These are phyloP conservation scores for Podila verticillata DNA, from an alignment of 192 early-diverging fungal genomes.

Conservation along the genomic window DNA sequence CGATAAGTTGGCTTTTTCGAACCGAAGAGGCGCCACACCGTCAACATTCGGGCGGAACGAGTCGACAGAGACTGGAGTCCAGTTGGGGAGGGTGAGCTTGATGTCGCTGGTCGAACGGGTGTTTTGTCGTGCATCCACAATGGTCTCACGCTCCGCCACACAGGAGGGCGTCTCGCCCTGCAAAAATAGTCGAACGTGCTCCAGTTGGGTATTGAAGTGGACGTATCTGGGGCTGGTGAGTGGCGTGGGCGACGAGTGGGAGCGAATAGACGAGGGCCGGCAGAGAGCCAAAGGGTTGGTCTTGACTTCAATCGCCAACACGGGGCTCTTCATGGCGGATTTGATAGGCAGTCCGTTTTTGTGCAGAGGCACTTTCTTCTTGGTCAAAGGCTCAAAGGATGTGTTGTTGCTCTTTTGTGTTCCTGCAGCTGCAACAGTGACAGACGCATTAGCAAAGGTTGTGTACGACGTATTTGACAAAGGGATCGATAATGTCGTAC, in stretches of 20 bases:
- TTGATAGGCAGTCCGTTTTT: constrained; percentile 46
- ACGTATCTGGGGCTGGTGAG: constrained; percentile 68
- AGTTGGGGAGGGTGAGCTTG: constrained; percentile 47
- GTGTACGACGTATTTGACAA: too few relatives aligned
- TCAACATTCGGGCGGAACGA: constrained; percentile 43
- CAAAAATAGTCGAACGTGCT: constrained; percentile 75
- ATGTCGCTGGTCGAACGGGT: constrained; percentile 22
- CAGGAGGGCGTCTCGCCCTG: constrained; percentile 71
- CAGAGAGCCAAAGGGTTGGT: not conserved
- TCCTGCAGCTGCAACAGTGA: constrained; percentile 1
- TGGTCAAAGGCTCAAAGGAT: not conserved
- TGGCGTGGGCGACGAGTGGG: constrained; percentile 41
- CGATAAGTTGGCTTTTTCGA: constrained; percentile 64
- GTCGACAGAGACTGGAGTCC: constrained; percentile 19
- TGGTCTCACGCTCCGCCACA: constrained; percentile 47
- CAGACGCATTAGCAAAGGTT: not conserved
- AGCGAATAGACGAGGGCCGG: constrained; percentile 28
- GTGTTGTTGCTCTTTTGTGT: not conserved
- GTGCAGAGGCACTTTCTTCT: constrained; percentile 29
- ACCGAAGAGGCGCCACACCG: constrained; percentile 20
- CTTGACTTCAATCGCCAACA: not conserved
- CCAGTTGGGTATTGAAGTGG: constrained; percentile 73
- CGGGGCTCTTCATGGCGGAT: constrained; percentile 42
- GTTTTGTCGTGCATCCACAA: constrained; percentile 31
- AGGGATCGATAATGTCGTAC: not conserved